A percentile compares a stretch with the other conserved stretches of the same genome.
Evolutionary conservation across 257 asterid species (phyloP).

Genomic region (Pogostemon cablin): DNA sequence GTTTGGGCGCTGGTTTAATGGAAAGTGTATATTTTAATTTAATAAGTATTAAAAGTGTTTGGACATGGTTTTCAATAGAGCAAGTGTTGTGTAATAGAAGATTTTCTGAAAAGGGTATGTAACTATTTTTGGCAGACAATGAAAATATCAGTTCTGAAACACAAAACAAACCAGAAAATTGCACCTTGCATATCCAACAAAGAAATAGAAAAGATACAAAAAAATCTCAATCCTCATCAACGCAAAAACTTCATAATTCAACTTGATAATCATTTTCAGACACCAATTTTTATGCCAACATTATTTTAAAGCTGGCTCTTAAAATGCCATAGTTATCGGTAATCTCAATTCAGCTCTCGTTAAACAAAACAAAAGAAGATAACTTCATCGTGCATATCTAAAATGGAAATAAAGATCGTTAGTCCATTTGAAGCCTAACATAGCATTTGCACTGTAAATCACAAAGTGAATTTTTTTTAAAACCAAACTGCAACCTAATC

Average conservation of each 20-base stretch:
- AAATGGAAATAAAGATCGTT: conserved; percentile 8
- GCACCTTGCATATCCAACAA: conserved; percentile 20
- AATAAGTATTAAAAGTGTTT: too few species aligned
- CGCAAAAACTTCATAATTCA: background rate
- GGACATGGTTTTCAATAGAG: too few species aligned
- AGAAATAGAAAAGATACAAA: conserved; percentile 10
- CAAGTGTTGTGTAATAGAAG: too few species aligned
- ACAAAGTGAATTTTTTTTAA: conserved; percentile 12
- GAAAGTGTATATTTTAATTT: too few species aligned
- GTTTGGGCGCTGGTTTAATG: too few species aligned
- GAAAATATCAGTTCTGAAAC: background rate
- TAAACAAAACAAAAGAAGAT: background rate
- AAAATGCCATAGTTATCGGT: background rate
- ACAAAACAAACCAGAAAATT: background rate
- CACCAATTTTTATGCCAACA: background rate
- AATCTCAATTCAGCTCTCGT: background rate
- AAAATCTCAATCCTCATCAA: conserved; percentile 1
- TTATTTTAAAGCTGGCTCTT: background rate
- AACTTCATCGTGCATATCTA: conserved; percentile 11
- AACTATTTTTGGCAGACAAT: too few species aligned
- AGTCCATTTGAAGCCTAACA: conserved; percentile 14
- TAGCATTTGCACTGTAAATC: conserved; percentile 25
- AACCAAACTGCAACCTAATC: conserved; percentile 14
- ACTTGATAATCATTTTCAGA: conserved; percentile 21
- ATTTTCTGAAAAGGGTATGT: too few species aligned